These are phyloP conservation scores for Fusarium armeniacum DNA, from an alignment of 2,329 filamentous ascomycete genomes.

Conservation along the genomic window DNA sequence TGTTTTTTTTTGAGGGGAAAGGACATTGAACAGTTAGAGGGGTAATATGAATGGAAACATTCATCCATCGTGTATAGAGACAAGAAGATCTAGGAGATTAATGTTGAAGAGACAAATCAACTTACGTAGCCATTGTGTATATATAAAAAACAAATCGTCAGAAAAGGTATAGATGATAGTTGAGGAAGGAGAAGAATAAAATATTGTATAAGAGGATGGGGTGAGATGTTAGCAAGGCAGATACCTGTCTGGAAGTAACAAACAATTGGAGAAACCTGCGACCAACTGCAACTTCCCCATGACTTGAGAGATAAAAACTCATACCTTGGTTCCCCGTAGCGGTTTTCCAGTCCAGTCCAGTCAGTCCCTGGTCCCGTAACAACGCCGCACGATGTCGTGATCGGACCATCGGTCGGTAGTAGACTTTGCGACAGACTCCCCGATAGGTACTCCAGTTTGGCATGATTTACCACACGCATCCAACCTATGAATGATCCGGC, in stretches of 20 bases:
- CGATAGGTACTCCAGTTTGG: constrained; percentile 11
- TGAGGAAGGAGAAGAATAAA: constrained; percentile 15
- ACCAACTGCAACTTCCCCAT: constrained; percentile 20
- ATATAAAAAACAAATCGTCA: constrained; percentile 6
- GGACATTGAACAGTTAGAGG: constrained; percentile 9
- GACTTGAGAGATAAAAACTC: constrained; percentile 25
- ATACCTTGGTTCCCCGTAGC: neutral
- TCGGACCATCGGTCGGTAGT: constrained; percentile 43
- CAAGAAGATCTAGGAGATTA: neutral
- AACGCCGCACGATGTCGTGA: constrained; percentile 38
- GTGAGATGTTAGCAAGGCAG: neutral
- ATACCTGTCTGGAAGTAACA: neutral
- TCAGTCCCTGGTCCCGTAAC: constrained; percentile 14
- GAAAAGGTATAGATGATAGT: constrained; percentile 1
- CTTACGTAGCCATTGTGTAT: constrained; percentile 55
- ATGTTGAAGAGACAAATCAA: constrained; percentile 12
- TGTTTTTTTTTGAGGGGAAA: constrained; percentile 15
- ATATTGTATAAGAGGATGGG: constrained; percentile 2
- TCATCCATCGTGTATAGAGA: neutral
- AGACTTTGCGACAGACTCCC: constrained; percentile 34
- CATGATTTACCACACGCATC: neutral
- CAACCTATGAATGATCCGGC: constrained; percentile 32
- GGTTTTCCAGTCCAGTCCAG: constrained; percentile 7
- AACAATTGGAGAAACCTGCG: constrained; percentile 20
- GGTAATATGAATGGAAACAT: constrained; percentile 7